Conservation (phyloP, 768 basidiomycete genomes). For the Podaxis rugospora region DNA sequence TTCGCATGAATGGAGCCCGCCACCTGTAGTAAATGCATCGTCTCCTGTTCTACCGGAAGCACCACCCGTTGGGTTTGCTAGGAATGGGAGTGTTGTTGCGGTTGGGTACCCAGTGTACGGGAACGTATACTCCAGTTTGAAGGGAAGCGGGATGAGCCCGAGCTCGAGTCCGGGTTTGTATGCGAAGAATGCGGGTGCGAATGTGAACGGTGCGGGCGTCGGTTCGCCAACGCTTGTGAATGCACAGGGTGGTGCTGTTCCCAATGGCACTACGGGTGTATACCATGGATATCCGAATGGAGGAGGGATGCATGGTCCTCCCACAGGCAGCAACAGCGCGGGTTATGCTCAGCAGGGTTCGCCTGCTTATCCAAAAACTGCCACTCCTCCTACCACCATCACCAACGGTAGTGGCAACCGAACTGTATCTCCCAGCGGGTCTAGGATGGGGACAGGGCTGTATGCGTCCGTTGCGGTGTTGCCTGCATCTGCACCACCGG, state of each 20-base stretch:
- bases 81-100: background rate
- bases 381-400: too few relatives aligned
- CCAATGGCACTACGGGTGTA: too few relatives aligned
- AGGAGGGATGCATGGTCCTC: background rate
- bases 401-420: background rate
- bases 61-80: conserved; percentile 9
- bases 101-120: conserved; percentile 3
- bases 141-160: conserved; percentile 6
- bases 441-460: conserved; percentile 19
- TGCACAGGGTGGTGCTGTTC: too few relatives aligned
- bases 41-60: conserved; percentile 34
- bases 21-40: conserved; percentile 24
- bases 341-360: conserved; percentile 9
- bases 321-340: background rate
- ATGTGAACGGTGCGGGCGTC: background rate
- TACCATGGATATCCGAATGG: conserved; percentile 6
- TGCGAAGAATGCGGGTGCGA: background rate
- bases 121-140: conserved; percentile 3
- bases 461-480: conserved; percentile 20
- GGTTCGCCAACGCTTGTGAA: too few relatives aligned
- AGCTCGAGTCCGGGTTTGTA: background rate
- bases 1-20: conserved; percentile 42
- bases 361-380: background rate
- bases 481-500: conserved; percentile 3
- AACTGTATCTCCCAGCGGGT: background rate